Evolutionary conservation across 164 flowering plant species (phyloP), one percentile per base, ranked within the genome.

Genomic region (Cinnamomum chago): DNA sequence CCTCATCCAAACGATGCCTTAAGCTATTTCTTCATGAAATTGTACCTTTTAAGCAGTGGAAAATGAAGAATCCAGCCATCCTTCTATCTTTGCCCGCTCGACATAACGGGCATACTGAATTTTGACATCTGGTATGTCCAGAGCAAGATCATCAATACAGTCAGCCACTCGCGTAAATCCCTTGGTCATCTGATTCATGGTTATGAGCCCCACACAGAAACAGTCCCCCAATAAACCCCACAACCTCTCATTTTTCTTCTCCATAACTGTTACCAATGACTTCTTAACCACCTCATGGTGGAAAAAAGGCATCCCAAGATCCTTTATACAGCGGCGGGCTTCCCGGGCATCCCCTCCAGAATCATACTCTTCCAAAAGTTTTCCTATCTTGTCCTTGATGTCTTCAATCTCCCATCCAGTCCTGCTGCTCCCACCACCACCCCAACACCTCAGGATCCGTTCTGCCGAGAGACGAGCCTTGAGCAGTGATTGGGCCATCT

Each of bases 261-360:
- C 97, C 72, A 89, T 90, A 11, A 79, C 76, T 14, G 68, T 72
- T 67, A 92, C 88, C 79, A 92, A 24, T 17, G 90, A 84, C 76
- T 90, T 92, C 83, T 90, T 90, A n/a, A 92, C 92, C 25, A 92
- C 90, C 79, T 92, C 94, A 65, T 92, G 97, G 81, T 92, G 86
- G 51, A 92, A 92, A 58, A 92, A 92, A 0, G 97, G 93, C 94
- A 92, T 88, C 5, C 93, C 86, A 17, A 92, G 62, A 35, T 92
- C 97, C 72, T 81, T 85, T 65, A 92, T 87, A 83, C 97, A 92
- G 2, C 86, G 82, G 30, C 84, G 86, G 10, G 97, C 97, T 74
- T 92, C 97, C 25, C 79, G 72, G 3, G 79, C 47, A n/a, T 80
- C 94, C 2, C 97, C 97, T 12, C 97, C 97, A 2, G 86, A 81